phyloP scores from a whole-genome alignment of 805 yeast species.

The Ogataea nonfermentans region DNA sequence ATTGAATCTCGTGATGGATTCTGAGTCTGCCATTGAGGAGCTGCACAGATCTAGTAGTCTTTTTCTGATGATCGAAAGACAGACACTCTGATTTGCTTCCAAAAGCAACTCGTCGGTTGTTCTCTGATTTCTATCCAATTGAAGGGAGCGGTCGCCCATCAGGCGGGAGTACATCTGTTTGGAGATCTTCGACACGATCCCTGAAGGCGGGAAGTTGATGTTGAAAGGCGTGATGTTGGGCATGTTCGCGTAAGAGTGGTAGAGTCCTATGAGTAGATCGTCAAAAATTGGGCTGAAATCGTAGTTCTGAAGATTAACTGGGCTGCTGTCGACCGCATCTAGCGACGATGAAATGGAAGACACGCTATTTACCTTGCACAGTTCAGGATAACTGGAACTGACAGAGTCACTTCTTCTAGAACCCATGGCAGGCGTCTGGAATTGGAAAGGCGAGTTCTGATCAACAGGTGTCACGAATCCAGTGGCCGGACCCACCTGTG shows the following conservation, averaged over 20 bases:
- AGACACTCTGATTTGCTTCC: constrained; percentile 24
- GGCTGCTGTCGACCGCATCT: constrained; percentile 16
- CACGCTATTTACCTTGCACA: constrained; percentile 24
- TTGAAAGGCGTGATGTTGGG: constrained; percentile 72
- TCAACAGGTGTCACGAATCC: constrained; percentile 27
- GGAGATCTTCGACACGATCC: constrained; percentile 58
- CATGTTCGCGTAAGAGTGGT: constrained; percentile 47
- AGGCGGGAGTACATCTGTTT: constrained; percentile 45
- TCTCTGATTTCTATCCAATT: constrained; percentile 26
- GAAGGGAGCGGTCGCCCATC: constrained; percentile 19
- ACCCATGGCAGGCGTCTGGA: constrained; percentile 24
- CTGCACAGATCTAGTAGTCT: constrained; percentile 34
- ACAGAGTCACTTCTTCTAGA: constrained; percentile 21
- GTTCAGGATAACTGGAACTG: constrained; percentile 20
- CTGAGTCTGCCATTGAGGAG: constrained; percentile 22
- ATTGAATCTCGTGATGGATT: constrained; percentile 28
- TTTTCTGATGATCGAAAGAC: constrained; percentile 33
- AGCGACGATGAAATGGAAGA: constrained; percentile 25
- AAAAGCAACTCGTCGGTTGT: constrained; percentile 30
- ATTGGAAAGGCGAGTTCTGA: constrained; percentile 21
- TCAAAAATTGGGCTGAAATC: constrained; percentile 42
- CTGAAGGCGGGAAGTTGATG: constrained; percentile 63
- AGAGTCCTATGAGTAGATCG: constrained; percentile 43
- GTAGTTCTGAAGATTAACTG: constrained; percentile 25
- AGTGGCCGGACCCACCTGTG: neutral